Evolutionary conservation across 305 asterid species (phyloP), one percentile per base, ranked within the genome.

Genomic region (Coffea humblotiana): DNA sequence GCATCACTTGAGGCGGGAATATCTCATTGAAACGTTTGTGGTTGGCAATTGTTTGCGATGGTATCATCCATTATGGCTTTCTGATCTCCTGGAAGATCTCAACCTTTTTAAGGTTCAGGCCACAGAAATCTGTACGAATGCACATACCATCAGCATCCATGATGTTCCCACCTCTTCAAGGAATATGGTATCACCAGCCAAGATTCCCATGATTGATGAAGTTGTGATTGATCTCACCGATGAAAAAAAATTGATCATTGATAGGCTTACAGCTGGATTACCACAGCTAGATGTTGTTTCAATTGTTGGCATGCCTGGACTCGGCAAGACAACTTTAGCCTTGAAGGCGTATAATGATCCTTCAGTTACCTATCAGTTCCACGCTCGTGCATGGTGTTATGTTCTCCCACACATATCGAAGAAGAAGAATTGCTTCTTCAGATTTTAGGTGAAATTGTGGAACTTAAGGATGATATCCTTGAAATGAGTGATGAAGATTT

Each of bases 1-100:
- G 13, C 74, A 2, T 77, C 79, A 19, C 74, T 66, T 29, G 78
- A 74, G 49, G 77, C 69, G 9, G 9, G 80, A 82, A 66, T 78
- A 78, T 71, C 43, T 78, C 43, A 4, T 69, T 23, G 79, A 82
- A 73, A 68, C 77, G 51, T 29, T 54, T 58, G 45, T 64, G 43
- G 27, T 72, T 27, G 56, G 76, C 43, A 63, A 27, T 27, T 79
- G 60, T 47, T 23, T 61, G 49, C 13, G 60, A 8, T 74, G 56
- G 83, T 43, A 64, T 63, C 80, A 79, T 11, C n/a, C 11, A 9
- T 4, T 75, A 16, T 76, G 86, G 58, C 72, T 79, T 19, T 27
- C 15, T 48, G 74, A 79, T 70, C 32, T 83, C n/a, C 8, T 19
- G 0, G 35, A 79, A 25, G 82, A 79, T 16, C 56, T 83, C 45